Conservation (phyloP, 2,329 filamentous ascomycete species). For the Colletotrichum euphorbiae region DNA sequence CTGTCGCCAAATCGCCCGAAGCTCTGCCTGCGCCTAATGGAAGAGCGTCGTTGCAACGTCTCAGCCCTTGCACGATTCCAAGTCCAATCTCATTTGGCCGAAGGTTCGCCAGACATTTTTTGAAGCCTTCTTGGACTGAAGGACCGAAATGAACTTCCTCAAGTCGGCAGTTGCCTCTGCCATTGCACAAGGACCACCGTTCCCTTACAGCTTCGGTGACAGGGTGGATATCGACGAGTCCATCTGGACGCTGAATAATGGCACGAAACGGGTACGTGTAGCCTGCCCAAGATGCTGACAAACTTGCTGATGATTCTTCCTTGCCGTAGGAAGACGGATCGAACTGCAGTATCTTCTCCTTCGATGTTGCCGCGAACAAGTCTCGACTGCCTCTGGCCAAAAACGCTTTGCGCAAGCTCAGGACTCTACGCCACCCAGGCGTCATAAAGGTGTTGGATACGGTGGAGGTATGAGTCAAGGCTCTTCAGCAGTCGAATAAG, state of each 20-base stretch:
- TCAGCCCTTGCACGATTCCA: constrained; percentile 16
- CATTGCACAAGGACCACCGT: constrained; percentile 93
- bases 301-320: constrained; percentile 2
- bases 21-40: constrained; percentile 28
- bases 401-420: constrained; percentile 93
- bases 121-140: background rate
- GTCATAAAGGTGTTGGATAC: constrained; percentile 95
- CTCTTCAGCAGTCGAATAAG: background rate
- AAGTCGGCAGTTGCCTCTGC: constrained; percentile 97
- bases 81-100: constrained; percentile 13
- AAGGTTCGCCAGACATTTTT: background rate
- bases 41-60: constrained; percentile 32
- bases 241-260: constrained; percentile 97
- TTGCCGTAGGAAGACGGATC: constrained; percentile 84
- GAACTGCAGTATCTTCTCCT: constrained; percentile 95
- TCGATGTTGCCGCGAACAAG: constrained; percentile 86
- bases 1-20: constrained; percentile 38
- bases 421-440: constrained; percentile 92
- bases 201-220: constrained; percentile 93
- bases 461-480: constrained; percentile 74
- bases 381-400: constrained; percentile 86
- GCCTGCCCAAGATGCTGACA: background rate
- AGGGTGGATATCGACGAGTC: constrained; percentile 92
- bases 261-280: constrained; percentile 81
- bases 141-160: constrained; percentile 85